Base-by-base conservation (phyloP, 1,284 basidiomycete species). In the Cutaneotrichosporon mucoides region DNA sequence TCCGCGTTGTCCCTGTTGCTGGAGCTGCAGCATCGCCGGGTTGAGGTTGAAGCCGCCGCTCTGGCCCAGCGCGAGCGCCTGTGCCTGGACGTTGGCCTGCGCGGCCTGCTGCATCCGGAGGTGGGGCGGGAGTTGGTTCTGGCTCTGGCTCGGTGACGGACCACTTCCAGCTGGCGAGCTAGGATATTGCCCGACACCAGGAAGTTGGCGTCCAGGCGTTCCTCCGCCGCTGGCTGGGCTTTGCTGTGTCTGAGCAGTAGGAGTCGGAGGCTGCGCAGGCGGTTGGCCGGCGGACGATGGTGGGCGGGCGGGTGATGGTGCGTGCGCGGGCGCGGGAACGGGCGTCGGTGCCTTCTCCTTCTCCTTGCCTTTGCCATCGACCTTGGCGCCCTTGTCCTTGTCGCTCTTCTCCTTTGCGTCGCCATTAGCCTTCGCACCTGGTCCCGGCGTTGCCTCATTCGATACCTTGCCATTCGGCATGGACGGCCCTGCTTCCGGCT, bases 81-180 rank as follows among this genome's bases (percentile, higher is more conserved):
- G 60, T 11, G 60, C 61, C 43, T 62, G 61, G 9, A 47, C 57
- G 16, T 59, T 55, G 1, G 45, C 53, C 41, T 56, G 51, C 45
- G 43, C 50, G 9, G 45, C 54, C 37, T 34, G 38, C 38, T 37
- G 46, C 54, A 43, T 44, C 24, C 40, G 47, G 10, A 45, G 45
- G 3, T 53, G 51, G 33, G 51, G 41, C 3, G 40, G 41, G 10
- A 44, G 34, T 5, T 52, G 35, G 46, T 48, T 48, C 46, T 48
- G 46, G 48, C n/a, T 37, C n/a, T 34, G 48, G 48, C 15, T 15
- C 48, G 6, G 35, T 8, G 38, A 16, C 36, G 48, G 49, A 5
- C 49, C 44, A 40, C 44, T 15, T 24, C 44, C 44, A 15, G 15
- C 38, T 12, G 38, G 38, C 12, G 38, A 40, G 38, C 38, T 12